Evolutionary conservation across 768 basidiomycete species (phyloP), one percentile per base, ranked within the genome.

Genomic region (Auriculariales sp.): DNA sequence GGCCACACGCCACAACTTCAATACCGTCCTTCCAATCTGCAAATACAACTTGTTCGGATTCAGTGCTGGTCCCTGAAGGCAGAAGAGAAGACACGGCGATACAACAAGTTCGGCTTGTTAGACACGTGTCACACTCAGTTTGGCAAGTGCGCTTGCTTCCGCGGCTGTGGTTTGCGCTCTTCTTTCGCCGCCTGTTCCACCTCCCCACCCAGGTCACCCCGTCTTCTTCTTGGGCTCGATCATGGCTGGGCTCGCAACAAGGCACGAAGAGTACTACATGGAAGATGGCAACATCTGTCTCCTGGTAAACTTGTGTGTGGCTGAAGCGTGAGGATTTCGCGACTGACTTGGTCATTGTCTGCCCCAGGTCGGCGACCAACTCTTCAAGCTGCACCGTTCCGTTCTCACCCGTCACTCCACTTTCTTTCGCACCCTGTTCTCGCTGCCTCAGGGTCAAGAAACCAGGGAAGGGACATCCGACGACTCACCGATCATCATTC

Each of bases 361-460:
- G 3, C 27, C 7, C 14, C 39, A 50, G 49, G 49, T 39, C 25
- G 49, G 42, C 17, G 17, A 29, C 27, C 42, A 35, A 10, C 39
- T 50, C 10, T 50, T 42, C 39, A 22, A 29, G 19, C 29, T 50
- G 15, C 49, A 50, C 39, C n/a, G 34, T 14, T 50, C 49, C 36
- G 25, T 50, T 12, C 39, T 50, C 24, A 28, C 35, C 5, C 9
- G 39, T 12, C 24, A 50, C 28, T 39, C 33, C 27, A 28, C 33
- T 11, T 39, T 50, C 25, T 50, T 50, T 22, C 33, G 33, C 10
- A 50, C 36, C 25, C 32, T 50, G 22, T 50, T 50, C 24, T 39
- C 49, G 4, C 27, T 50, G 28, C 28, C 49, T 1, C 35, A 36
- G 3, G 35, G 10, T 6, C 35, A 15, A 6, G 35, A n/a, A 9